Percentiles rank a stretch among this genome's conserved stretches.
phyloP scores from a whole-genome alignment of 805 yeast genomes.

The Babjeviella inositovora region DNA sequence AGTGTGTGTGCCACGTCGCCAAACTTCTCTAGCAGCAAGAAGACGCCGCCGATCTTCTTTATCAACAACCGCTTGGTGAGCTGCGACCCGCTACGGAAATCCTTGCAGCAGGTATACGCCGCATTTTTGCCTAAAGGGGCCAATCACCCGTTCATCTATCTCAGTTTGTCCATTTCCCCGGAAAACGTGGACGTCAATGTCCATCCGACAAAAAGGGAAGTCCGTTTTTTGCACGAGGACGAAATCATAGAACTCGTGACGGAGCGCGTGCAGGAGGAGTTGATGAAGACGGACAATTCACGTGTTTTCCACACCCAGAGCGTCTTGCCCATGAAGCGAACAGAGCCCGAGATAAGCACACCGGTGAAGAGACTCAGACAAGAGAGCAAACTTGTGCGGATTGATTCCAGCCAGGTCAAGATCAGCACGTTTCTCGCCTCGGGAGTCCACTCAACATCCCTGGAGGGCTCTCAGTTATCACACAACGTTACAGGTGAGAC shows the following conservation, averaged over 20 bases:
- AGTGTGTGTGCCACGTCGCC: constrained; percentile 56
- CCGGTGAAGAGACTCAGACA: constrained; percentile 14
- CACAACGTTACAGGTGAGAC: no score
- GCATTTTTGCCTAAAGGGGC: constrained; percentile 64
- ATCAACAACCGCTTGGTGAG: constrained; percentile 73
- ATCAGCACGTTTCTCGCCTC: constrained; percentile 24
- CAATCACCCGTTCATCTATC: constrained; percentile 55
- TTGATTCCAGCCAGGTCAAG: constrained; percentile 50
- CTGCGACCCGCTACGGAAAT: constrained; percentile 67
- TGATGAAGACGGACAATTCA: constrained; percentile 46
- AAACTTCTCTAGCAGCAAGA: constrained; percentile 53
- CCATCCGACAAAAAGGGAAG: constrained; percentile 93
- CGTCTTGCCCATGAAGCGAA: constrained; percentile 19
- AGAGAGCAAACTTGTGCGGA: constrained; percentile 56
- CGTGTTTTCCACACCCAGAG: constrained; percentile 58
- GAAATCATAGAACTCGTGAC: constrained; percentile 61
- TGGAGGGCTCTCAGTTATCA: no score
- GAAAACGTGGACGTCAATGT: constrained; percentile 77
- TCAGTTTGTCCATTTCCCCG: constrained; percentile 54
- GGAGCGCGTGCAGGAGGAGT: constrained; percentile 23
- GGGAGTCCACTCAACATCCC: no score
- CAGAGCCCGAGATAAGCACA: constrained; percentile 1
- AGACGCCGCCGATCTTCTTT: constrained; percentile 58
- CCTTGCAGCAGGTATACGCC: constrained; percentile 45
- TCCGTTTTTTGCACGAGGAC: constrained; percentile 70